Conservation (phyloP, 192 early-diverging fungal genomes). For the Entophlyctis luteolus region DNA sequence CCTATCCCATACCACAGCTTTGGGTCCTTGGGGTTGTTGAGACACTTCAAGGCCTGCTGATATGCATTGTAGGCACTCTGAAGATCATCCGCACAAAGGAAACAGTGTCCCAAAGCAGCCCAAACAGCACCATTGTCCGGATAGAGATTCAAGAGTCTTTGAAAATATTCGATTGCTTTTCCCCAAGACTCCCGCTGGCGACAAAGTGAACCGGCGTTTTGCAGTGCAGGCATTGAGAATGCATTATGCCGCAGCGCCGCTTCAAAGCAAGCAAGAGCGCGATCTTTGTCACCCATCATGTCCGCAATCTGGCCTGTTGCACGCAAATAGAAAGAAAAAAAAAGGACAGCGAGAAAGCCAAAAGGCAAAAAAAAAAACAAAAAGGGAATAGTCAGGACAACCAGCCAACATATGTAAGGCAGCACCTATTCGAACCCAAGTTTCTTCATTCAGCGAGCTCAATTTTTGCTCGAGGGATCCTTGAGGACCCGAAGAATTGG, state of each 20-base stretch:
- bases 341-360: background rate
- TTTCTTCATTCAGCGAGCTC: conserved; percentile 29
- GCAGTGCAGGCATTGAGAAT: conserved; percentile 78
- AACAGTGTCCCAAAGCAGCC: conserved; percentile 93
- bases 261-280: conserved; percentile 83
- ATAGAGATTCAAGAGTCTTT: conserved; percentile 78
- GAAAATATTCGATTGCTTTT: conserved; percentile 88
- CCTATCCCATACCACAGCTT: conserved; percentile 99
- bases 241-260: conserved; percentile 88
- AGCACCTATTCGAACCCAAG: conserved; percentile 37
- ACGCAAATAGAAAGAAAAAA: background rate
- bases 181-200: conserved; percentile 77
- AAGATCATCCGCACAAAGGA: conserved; percentile 92
- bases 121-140: conserved; percentile 87
- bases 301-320: conserved; percentile 64
- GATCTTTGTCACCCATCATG: conserved; percentile 72
- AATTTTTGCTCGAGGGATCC: conserved; percentile 20
- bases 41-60: conserved; percentile 90
- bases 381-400: background rate
- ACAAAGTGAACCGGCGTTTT: conserved; percentile 78
- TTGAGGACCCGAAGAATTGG: background rate
- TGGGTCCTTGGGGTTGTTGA: conserved; percentile 88
- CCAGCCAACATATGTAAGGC: background rate
- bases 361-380: background rate
- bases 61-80: conserved; percentile 93